A percentile compares a stretch with the other conserved stretches of the same genome.
Conservation (phyloP, 2,329 filamentous ascomycete species). For the Lecanicillium sp. region DNA sequence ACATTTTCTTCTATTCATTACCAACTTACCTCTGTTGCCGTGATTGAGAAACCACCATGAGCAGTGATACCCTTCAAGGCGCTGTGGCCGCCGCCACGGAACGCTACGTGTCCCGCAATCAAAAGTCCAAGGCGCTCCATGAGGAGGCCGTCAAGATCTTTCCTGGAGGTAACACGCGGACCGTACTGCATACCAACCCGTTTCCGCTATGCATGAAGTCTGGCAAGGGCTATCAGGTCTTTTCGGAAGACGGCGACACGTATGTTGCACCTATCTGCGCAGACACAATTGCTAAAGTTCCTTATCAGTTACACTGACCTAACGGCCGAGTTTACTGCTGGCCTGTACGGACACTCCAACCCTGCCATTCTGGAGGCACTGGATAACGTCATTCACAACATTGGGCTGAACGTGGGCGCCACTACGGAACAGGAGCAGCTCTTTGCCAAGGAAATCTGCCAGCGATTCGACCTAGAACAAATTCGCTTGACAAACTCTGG, state of each 20-base stretch:
- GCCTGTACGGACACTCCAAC: slow-evolving; percentile 59
- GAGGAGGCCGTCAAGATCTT: slow-evolving; percentile 26
- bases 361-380: slow-evolving; percentile 44
- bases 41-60: too few species aligned
- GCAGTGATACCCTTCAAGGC: slow-evolving; percentile 10
- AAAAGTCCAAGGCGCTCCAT: slow-evolving; percentile 29
- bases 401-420: slow-evolving; percentile 48
- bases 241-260: slow-evolving; percentile 32
- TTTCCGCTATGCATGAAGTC: slow-evolving; percentile 35
- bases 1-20: too few species aligned
- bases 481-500: slow-evolving; percentile 59
- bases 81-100: slow-evolving; percentile 24
- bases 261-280: slow-evolving; percentile 11
- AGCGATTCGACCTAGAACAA: slow-evolving; percentile 46
- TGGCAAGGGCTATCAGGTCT: slow-evolving; percentile 26
- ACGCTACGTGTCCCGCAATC: slow-evolving; percentile 28
- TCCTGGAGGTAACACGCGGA: slow-evolving; percentile 40
- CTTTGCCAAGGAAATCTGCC: slow-evolving; percentile 43
- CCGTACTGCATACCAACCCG: slow-evolving; percentile 33
- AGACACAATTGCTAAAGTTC: not conserved
- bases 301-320: slow-evolving; percentile 47
- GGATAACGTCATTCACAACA: slow-evolving; percentile 29
- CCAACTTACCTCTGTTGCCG: too few species aligned
- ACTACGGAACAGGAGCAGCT: slow-evolving; percentile 42
- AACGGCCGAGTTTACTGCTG: slow-evolving; percentile 56